Evolutionary conservation across 2,329 filamentous ascomycete species (phyloP), one percentile per base, ranked within the genome.

Genomic region (Chaetomiaceae sp.): DNA sequence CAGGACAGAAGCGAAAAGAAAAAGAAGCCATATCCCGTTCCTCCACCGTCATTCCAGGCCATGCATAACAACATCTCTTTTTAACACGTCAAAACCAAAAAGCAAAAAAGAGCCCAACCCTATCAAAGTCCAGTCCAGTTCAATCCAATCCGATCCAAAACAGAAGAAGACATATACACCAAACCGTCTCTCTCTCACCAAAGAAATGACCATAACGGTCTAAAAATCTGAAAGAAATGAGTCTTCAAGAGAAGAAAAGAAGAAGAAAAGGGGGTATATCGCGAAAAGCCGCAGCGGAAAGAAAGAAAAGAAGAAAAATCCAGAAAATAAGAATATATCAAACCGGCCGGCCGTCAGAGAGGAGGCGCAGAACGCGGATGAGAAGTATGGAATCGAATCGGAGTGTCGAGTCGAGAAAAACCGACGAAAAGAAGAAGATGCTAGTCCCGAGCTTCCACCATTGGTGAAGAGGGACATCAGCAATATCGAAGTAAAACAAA

Each of bases 201-300:
- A n/a, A n/a, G n/a, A n/a, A 46, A 35, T 40, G 45, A n/a, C 44
- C 35, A 6, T 13, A 41, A 16, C 8, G 41, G 23, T 9, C 35
- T 44, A 10, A 25, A 50, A n/a, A n/a, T n/a, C n/a, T n/a, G n/a
- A n/a, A n/a, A n/a, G n/a, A n/a, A n/a, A n/a, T n/a, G n/a, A n/a
- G n/a, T n/a, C n/a, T 44, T 45, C 21, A 51, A 47, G 48, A 50
- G 48, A 34, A 17, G 37, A 51, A 51, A 52, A 35, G 25, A 41
- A 43, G 41, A 58, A 5, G 5, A 19, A 38, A 25, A 59, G 33
- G 51, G 58, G 58, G 58, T 60, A 59, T 59, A 60, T 60, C 50
- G 54, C 49, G 42, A 51, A 27, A 27, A 51, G 48, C 33, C 21
- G 38, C 43, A 41, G 34, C n/a, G n/a, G 14, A 27, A 53, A 50